These are phyloP conservation scores for Plantago elongata DNA, from an alignment of 257 asterid genomes.

Conservation along the genomic window DNA sequence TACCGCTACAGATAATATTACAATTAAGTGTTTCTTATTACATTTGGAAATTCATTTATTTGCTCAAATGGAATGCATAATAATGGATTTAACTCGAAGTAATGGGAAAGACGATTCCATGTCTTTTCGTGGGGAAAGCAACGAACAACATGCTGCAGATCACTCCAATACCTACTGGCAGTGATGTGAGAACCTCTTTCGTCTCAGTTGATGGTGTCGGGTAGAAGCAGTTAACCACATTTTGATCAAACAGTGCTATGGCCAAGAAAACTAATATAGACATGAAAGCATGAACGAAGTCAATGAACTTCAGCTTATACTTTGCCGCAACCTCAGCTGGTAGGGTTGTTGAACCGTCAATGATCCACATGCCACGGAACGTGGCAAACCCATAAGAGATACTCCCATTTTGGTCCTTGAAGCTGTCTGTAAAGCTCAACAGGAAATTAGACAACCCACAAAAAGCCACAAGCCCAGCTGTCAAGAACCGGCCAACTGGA, in stretches of 20 bases:
- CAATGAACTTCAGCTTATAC: conserved; percentile 64
- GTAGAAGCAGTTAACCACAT: conserved; percentile 70
- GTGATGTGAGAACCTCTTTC: conserved; percentile 57
- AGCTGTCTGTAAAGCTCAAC: conserved; percentile 76
- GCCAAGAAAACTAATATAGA: conserved; percentile 81
- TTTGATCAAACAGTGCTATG: conserved; percentile 61
- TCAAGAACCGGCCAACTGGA: conserved; percentile 38
- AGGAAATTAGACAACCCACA: conserved; percentile 68
- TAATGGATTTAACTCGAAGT: conserved; percentile 28
- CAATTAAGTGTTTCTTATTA: conserved; percentile 3
- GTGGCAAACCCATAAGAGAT: conserved; percentile 77
- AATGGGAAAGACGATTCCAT: conserved; percentile 88
- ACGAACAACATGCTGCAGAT: conserved; percentile 78
- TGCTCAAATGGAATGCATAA: neutral
- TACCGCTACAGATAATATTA: neutral
- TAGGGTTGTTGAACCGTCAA: conserved; percentile 64
- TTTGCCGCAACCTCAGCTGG: conserved; percentile 43
- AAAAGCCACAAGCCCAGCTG: conserved; percentile 50
- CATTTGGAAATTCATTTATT: conserved; percentile 5
- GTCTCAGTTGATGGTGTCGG: conserved; percentile 58
- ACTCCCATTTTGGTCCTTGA: conserved; percentile 68
- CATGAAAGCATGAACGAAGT: conserved; percentile 79
- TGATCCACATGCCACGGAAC: conserved; percentile 59
- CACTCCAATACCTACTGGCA: conserved; percentile 89
- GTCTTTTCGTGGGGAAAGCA: conserved; percentile 75